Evolutionary conservation across 495 filamentous ascomycete species (phyloP).

Genomic region (Choiromyces venosus): DNA sequence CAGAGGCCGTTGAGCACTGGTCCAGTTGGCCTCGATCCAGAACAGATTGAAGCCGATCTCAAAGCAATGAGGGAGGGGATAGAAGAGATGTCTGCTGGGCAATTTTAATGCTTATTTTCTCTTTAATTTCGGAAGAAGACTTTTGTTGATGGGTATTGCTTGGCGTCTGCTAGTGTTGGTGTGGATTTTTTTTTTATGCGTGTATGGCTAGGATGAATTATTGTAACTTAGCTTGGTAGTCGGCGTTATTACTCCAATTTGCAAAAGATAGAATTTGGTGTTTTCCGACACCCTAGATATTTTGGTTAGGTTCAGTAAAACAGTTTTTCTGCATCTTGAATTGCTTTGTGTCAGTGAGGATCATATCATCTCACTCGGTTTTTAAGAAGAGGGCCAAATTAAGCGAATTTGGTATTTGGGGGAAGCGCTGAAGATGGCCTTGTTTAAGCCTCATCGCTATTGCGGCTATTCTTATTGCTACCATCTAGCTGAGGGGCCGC

Average conservation of each 20-base stretch:
- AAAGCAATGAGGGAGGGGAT: not conserved
- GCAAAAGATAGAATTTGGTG: not conserved
- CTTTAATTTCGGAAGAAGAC: not conserved
- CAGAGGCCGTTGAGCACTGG: slow-evolving; percentile 2
- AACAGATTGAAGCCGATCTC: not conserved
- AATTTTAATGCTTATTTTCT: not conserved
- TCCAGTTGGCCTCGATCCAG: not conserved
- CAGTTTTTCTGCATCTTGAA: not conserved
- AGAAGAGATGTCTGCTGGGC: not conserved
- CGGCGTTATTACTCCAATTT: not conserved
- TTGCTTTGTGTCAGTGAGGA: not conserved
- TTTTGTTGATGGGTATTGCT: not conserved
- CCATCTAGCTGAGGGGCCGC: not conserved
- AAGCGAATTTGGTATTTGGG: not conserved
- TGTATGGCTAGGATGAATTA: not conserved
- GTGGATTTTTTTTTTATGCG: too few relatives aligned
- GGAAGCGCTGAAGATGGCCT: not conserved
- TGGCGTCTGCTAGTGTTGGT: not conserved
- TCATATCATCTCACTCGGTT: not conserved
- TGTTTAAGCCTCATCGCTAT: not conserved
- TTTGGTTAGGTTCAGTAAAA: not conserved
- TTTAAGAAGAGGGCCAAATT: not conserved
- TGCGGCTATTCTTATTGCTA: not conserved
- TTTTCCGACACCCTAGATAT: not conserved
- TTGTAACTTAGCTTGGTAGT: not conserved